Conservation (phyloP, 2,329 filamentous ascomycete species). For the Tolypocladium paradoxum region DNA sequence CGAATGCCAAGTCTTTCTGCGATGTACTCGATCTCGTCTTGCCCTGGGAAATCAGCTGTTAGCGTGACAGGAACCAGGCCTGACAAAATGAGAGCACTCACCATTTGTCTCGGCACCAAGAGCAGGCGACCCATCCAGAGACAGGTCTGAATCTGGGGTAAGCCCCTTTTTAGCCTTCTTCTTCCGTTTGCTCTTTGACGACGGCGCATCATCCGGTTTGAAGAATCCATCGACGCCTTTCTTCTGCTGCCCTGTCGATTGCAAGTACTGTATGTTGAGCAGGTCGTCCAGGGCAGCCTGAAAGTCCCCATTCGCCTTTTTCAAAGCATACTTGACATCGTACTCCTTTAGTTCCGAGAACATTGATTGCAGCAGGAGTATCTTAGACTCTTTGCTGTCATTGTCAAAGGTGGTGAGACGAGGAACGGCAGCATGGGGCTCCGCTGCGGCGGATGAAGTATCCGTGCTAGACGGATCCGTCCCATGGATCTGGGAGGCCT, state of each 20-base stretch:
- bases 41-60: conserved; percentile 10
- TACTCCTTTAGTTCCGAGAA: conserved; percentile 59
- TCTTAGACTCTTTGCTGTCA: conserved; percentile 49
- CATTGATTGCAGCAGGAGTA: conserved; percentile 52
- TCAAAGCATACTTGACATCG: conserved; percentile 56
- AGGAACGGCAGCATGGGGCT: conserved; percentile 13
- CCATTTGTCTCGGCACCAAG: conserved; percentile 16
- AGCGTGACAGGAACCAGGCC: background rate
- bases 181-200: conserved; percentile 27
- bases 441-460: conserved; percentile 13
- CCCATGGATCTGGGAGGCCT: conserved; percentile 14
- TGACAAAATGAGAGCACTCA: conserved; percentile 8
- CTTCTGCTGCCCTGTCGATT: conserved; percentile 49
- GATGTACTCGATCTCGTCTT: conserved; percentile 32
- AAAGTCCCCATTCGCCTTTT: conserved; percentile 56
- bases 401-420: conserved; percentile 23
- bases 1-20: conserved; percentile 31
- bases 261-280: conserved; percentile 67
- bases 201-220: conserved; percentile 36
- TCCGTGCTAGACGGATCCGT: conserved; percentile 15
- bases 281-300: conserved; percentile 67
- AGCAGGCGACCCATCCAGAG: conserved; percentile 8
- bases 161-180: conserved; percentile 19
- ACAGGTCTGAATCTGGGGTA: conserved; percentile 5
- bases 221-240: conserved; percentile 81